Percentiles rank a stretch among this genome's conserved stretches.
These are phyloP conservation scores for Akanthomyces muscarius DNA, from an alignment of 2,329 filamentous ascomycete genomes.

Conservation along the genomic window DNA sequence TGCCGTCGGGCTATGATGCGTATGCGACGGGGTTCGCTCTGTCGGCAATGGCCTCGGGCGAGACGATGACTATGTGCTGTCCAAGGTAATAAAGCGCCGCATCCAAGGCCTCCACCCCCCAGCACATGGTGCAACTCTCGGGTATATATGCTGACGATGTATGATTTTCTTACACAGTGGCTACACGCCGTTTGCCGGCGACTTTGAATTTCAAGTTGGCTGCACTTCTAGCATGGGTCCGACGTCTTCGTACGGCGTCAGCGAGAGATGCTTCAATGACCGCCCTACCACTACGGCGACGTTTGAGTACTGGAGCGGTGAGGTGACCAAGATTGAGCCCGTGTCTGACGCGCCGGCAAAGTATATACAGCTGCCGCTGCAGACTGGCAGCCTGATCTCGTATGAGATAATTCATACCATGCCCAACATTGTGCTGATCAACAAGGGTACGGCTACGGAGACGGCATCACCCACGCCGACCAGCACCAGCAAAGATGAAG, in stretches of 20 bases:
- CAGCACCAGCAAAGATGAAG: not conserved
- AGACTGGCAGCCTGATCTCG: not conserved
- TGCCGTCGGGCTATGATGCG: not conserved
- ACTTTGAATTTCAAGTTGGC: not conserved
- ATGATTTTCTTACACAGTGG: not conserved
- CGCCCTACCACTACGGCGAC: not conserved
- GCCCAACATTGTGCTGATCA: not conserved
- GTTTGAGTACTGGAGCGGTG: not conserved
- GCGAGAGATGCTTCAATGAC: conserved; percentile 3
- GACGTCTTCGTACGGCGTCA: not conserved
- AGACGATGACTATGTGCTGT: conserved; percentile 1
- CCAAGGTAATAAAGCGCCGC: not conserved
- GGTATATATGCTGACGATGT: not conserved
- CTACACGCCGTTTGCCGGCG: not conserved
- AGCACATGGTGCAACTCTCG: too few relatives aligned
- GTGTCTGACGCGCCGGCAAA: not conserved
- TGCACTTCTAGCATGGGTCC: not conserved
- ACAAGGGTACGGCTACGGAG: not conserved
- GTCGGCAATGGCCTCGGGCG: not conserved
- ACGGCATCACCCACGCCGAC: not conserved
- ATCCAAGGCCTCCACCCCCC: too few relatives aligned
- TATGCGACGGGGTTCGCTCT: not conserved
- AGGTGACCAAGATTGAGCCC: not conserved
- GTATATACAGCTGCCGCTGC: not conserved
- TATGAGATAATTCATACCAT: not conserved